Percentiles rank a stretch among this genome's conserved stretches.
Evolutionary conservation across 495 filamentous ascomycete species (phyloP).

Genomic region (Lepidopterella palustris): DNA sequence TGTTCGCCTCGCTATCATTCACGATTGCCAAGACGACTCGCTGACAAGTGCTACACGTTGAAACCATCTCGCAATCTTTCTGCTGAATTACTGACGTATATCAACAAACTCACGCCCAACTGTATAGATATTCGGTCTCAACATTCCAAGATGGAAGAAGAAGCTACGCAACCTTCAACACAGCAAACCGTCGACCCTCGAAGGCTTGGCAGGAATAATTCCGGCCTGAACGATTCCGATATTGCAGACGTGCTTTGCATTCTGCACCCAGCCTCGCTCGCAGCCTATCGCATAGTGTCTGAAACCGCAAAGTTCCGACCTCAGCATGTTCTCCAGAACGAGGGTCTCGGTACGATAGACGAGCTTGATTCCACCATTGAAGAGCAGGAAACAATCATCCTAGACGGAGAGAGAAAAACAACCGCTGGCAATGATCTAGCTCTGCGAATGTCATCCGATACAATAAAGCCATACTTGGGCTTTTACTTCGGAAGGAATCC

Average conservation of each 20-base stretch:
- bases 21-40: not conserved
- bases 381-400: slow-evolving; percentile 48
- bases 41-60: not conserved
- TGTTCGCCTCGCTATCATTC: not conserved
- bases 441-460: slow-evolving; percentile 64
- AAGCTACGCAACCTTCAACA: slow-evolving; percentile 61
- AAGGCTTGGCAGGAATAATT: slow-evolving; percentile 65
- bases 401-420: slow-evolving; percentile 25
- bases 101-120: slow-evolving; percentile 1
- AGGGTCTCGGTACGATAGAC: slow-evolving; percentile 3
- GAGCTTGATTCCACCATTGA: slow-evolving; percentile 41
- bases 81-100: not conserved
- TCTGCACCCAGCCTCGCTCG: slow-evolving; percentile 68
- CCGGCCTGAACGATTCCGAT: slow-evolving; percentile 72
- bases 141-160: slow-evolving; percentile 33
- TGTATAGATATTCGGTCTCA: slow-evolving; percentile 20
- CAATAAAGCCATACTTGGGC: slow-evolving; percentile 58
- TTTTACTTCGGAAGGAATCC: slow-evolving; percentile 80
- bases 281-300: slow-evolving; percentile 61
- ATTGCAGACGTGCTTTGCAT: slow-evolving; percentile 84
- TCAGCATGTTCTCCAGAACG: slow-evolving; percentile 51
- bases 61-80: not conserved
- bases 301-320: slow-evolving; percentile 45
- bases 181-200: slow-evolving; percentile 77
- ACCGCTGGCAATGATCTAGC: slow-evolving; percentile 55